Conservation (phyloP, 176 grass and related monocot species). For the Carex cristatella region DNA sequence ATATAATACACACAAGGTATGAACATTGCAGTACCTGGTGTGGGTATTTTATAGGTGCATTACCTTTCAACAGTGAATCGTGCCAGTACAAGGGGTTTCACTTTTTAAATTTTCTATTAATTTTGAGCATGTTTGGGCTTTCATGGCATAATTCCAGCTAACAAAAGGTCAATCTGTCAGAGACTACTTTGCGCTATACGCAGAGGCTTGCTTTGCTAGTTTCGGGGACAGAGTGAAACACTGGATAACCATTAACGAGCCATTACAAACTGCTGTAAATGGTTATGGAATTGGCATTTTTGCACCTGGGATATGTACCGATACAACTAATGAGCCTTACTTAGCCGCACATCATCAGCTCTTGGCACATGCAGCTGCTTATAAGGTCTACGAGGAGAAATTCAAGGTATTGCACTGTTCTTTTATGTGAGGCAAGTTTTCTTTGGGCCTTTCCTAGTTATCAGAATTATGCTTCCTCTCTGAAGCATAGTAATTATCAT, state of each 20-base stretch:
- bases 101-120: neutral
- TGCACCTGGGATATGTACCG: conserved; percentile 67
- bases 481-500: neutral
- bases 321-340: conserved; percentile 45
- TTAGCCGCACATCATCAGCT: conserved; percentile 86
- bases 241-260: conserved; percentile 98
- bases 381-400: conserved; percentile 79
- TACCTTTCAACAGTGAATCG: neutral
- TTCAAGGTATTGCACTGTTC: conserved; percentile 51
- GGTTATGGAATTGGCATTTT: conserved; percentile 79
- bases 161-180: conserved; percentile 39
- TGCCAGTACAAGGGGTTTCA: neutral
- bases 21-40: neutral
- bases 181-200: conserved; percentile 87
- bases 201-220: conserved; percentile 93
- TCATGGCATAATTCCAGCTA: neutral
- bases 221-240: conserved; percentile 97
- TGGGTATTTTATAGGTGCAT: neutral
- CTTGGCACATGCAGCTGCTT: conserved; percentile 83
- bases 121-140: neutral
- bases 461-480: neutral
- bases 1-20: neutral
- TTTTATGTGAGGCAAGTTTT: neutral
- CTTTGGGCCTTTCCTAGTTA: neutral
- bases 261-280: conserved; percentile 91